A percentile compares a stretch with the other conserved stretches of the same genome.
Conservation (phyloP, 1,139 yeast species). For the Hyphopichia wangnamkhiaoensis region DNA sequence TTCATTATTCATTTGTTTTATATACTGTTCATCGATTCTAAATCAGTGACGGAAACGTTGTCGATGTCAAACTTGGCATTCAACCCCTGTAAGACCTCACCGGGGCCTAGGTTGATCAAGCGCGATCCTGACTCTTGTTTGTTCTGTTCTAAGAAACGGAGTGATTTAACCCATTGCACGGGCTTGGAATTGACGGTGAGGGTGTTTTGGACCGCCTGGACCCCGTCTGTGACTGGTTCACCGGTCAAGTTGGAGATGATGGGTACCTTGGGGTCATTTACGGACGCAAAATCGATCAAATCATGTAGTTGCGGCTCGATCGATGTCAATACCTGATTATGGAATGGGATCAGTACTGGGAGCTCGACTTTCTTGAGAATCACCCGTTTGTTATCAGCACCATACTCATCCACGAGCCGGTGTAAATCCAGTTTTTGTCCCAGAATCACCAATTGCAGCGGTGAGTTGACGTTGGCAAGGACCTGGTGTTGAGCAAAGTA, state of each 20-base stretch:
- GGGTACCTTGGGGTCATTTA: slow-evolving; percentile 19
- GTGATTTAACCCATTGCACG: slow-evolving; percentile 43
- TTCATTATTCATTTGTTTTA: too few relatives aligned
- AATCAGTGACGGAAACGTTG: slow-evolving; percentile 1
- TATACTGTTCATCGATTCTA: slow-evolving; percentile 1
- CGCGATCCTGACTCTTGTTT: slow-evolving; percentile 13
- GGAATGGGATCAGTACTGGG: slow-evolving; percentile 59
- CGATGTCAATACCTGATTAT: slow-evolving; percentile 37
- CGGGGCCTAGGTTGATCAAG: slow-evolving; percentile 42
- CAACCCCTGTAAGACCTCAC: slow-evolving; percentile 27
- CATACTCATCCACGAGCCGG: slow-evolving; percentile 17
- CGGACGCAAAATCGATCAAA: background rate
- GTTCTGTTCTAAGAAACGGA: slow-evolving; percentile 19
- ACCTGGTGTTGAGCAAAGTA: slow-evolving; percentile 21
- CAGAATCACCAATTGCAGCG: slow-evolving; percentile 44
- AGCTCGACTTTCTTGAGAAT: slow-evolving; percentile 30
- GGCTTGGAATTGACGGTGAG: slow-evolving; percentile 42
- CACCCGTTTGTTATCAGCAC: slow-evolving; percentile 13
- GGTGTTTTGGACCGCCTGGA: slow-evolving; percentile 26
- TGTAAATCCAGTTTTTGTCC: slow-evolving; percentile 32
- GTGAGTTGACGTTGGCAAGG: slow-evolving; percentile 47
- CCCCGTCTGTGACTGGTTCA: slow-evolving; percentile 14
- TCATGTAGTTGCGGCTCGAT: slow-evolving; percentile 33
- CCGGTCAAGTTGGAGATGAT: slow-evolving; percentile 40
- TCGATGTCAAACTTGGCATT: slow-evolving; percentile 19